A percentile compares a stretch with the other conserved stretches of the same genome.
These are phyloP conservation scores for Neoascochyta sp. DNA, from an alignment of 2,329 filamentous ascomycete species.

Conservation along the genomic window DNA sequence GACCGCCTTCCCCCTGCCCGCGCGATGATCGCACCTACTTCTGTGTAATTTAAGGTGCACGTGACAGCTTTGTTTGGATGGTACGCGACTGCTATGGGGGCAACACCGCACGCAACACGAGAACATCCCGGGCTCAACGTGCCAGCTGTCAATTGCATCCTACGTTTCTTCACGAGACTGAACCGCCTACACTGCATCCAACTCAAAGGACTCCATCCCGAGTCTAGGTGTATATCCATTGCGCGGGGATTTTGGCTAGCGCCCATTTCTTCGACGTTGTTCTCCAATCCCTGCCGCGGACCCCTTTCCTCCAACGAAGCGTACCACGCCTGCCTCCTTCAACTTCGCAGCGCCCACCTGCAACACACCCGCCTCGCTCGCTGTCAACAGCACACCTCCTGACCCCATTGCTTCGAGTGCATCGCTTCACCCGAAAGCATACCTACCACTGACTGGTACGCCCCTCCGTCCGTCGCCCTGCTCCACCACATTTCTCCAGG, in stretches of 20 bases:
- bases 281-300: constrained; percentile 36
- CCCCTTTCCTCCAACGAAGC: constrained; percentile 37
- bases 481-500: constrained; percentile 34
- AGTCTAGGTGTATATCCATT: constrained; percentile 6
- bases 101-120: constrained; percentile 13
- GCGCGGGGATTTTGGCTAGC: constrained; percentile 32
- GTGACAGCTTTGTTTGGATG: constrained; percentile 24
- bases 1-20: no score
- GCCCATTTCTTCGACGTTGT: constrained; percentile 32
- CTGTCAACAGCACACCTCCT: constrained; percentile 17
- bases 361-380: constrained; percentile 27
- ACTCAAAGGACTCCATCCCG: no score
- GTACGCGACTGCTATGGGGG: constrained; percentile 22
- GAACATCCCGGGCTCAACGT: constrained; percentile 8
- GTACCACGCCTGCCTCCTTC: constrained; percentile 35
- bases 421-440: constrained; percentile 35
- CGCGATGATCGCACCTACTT: no score
- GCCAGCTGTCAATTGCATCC: constrained; percentile 24
- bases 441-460: constrained; percentile 38
- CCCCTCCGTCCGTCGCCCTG: constrained; percentile 17
- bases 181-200: constrained; percentile 4
- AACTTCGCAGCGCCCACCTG: constrained; percentile 29
- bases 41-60: no score
- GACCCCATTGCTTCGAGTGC: constrained; percentile 33
- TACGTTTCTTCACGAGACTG: constrained; percentile 4